A percentile compares a stretch with the other conserved stretches of the same genome.
phyloP scores from a whole-genome alignment of 73 alveolate genomes.

The Paramecium tetraurelia region DNA sequence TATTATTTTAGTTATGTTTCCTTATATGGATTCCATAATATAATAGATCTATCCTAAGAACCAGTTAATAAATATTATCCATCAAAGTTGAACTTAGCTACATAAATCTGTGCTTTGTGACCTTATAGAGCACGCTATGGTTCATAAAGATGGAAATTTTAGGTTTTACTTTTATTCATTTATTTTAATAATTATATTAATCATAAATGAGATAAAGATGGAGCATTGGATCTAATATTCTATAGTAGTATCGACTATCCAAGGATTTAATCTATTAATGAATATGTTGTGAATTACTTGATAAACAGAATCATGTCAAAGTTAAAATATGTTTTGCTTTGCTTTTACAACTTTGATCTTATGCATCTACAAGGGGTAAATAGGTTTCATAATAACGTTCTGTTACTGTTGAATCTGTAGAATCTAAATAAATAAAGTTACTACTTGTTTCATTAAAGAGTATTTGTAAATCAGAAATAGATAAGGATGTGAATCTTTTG shows the following conservation, averaged over 20 bases:
- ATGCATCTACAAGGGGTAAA: background rate
- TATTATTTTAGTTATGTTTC: slow-evolving; percentile 74
- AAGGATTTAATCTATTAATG: background rate
- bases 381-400: background rate
- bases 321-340: background rate
- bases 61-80: background rate
- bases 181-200: background rate
- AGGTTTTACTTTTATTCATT: background rate
- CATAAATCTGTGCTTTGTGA: slow-evolving; percentile 15
- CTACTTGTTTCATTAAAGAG: background rate
- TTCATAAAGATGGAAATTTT: slow-evolving; percentile 8
- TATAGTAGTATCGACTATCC: background rate
- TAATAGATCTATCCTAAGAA: slow-evolving; percentile 61
- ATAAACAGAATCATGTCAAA: background rate
- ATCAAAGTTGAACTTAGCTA: slow-evolving; percentile 9
- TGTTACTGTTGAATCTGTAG: background rate
- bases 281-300: background rate
- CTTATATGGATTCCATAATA: slow-evolving; percentile 80
- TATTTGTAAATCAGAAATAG: background rate
- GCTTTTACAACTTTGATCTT: background rate
- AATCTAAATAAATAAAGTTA: background rate
- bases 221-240: background rate
- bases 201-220: background rate
- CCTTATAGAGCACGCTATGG: slow-evolving; percentile 12
- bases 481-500: background rate